Evolutionary conservation across 2,329 filamentous ascomycete species (phyloP), one percentile per base, ranked within the genome.

Genomic region (Monosporascus sp.): DNA sequence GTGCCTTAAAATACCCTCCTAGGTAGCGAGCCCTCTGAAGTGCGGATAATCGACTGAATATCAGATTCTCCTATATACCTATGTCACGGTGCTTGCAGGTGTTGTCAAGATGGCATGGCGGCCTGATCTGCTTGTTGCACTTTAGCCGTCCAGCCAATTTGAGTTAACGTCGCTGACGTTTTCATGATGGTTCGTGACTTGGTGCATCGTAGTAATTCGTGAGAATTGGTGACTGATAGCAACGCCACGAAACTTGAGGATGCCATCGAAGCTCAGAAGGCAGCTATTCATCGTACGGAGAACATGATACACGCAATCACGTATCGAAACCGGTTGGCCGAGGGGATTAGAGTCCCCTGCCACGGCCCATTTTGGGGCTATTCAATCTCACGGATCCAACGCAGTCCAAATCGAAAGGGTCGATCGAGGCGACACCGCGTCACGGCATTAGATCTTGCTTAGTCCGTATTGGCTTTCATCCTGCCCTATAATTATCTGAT

Each of bases 61-160:
- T 78, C 69, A 70, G 78, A 31, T 72, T 73, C 45, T 75, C 75
- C 65, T 72, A 58, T 57, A 68, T 63, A 14, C 9, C 28, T 28
- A 28, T 28, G 28, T 11, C 9, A 31, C 28, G 28, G 28, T 31
- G 28, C 28, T 31, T 31, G 28, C 28, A 31, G 28, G 28, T 31
- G 8, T 14, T 31, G 9, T 31, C 28, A 24, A 24, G 24, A 1
- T 24, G 28, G 9, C 28, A 31, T 31, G 28, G 28, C 9, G 28
- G 9, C 3, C 28, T 11, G 28, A 31, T 31, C 3, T 31, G 3
- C 28, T 14, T 31, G 28, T 9, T 31, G 28, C 3, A 14, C 28
- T 31, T 9, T 31, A 31, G 28, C 28, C 28, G 9, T 3, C 28
- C 28, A 31, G 28, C 28, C 28, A 9, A 31, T 3, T 31, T 31